These are phyloP conservation scores for Tulasnella sp. DNA, from an alignment of 768 basidiomycete species.

Conservation along the genomic window DNA sequence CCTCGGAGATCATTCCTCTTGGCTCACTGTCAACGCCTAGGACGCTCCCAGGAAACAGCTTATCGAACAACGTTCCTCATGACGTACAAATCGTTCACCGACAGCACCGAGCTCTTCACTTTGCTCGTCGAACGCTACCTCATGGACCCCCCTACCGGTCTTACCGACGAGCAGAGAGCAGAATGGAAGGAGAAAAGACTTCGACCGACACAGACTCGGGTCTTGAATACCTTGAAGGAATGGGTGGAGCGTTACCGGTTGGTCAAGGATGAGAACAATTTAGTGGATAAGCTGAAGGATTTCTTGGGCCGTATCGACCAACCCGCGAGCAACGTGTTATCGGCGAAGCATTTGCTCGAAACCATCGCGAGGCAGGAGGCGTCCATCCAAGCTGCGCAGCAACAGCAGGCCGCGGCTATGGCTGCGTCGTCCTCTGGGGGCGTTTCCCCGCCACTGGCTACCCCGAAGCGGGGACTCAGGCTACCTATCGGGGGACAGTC, in stretches of 20 bases:
- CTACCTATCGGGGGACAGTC: constrained; percentile 28
- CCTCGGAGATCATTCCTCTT: constrained; percentile 36
- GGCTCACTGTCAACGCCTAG: background rate
- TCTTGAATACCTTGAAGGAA: constrained; percentile 34
- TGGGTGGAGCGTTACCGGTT: constrained; percentile 64
- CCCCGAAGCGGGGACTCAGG: background rate
- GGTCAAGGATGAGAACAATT: constrained; percentile 60
- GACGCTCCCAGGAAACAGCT: constrained; percentile 32
- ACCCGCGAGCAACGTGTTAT: constrained; percentile 45
- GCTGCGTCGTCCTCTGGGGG: background rate
- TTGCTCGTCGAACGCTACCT: constrained; percentile 62
- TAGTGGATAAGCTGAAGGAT: constrained; percentile 53
- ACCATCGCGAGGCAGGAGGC: constrained; percentile 51
- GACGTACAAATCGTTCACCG: constrained; percentile 78
- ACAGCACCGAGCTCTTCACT: constrained; percentile 63
- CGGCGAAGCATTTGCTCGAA: constrained; percentile 51
- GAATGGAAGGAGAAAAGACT: constrained; percentile 66
- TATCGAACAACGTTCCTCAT: constrained; percentile 69
- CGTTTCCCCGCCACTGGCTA: background rate
- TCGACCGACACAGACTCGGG: constrained; percentile 51
- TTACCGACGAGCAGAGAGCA: constrained; percentile 51
- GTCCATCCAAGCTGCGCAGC: background rate
- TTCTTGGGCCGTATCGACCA: constrained; percentile 47
- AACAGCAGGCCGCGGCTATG: background rate
- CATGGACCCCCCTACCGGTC: constrained; percentile 46